Evolutionary conservation across 441 rosid species (phyloP), one percentile per base, ranked within the genome.

Genomic region (Bruguiera hainesii): DNA sequence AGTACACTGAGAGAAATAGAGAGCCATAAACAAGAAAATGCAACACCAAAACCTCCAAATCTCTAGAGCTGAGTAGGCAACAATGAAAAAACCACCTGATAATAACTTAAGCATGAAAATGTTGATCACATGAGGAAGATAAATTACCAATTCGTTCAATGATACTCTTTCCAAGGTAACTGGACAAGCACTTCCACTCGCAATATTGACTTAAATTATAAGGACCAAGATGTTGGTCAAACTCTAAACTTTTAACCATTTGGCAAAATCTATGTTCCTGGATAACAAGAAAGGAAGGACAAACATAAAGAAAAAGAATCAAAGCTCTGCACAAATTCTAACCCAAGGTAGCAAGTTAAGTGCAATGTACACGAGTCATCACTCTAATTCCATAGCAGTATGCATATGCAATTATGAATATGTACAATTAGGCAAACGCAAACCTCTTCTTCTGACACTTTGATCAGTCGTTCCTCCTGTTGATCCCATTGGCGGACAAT

Each of bases 391-490:
- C 57, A 53, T 10, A 53, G 26, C 20, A 53, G 8, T 7, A 53
- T 8, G 57, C 9, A 21, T 53, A 53, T 21, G 28, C 57, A 53
- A 20, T 21, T 53, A 29, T 37, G 9, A 65, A 51, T 67, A 1
- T 59, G 33, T 28, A 6, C 37, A 50, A 63, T 15, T 46, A 25
- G 64, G 28, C 42, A 55, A 48, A n/a, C 21, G 68, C 80, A 75
- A 68, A 90, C 98, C 97, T 94, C 98, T 74, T 94, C 96, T 77
- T 84, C 96, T 5, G 84, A 65, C 28, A 89, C 75, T 75, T 75
- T 82, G 66, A 77, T 81, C 61, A 94, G 67, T 19, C 80, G 68
- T 63, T 90, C 97, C 37, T 91, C 93, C 69, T 83, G 86, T 63
- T 71, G 87, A 71, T 85, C 76, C 96, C 98, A 94, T 61, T 70